Evolutionary conservation across 768 basidiomycete species (phyloP), one percentile per base, ranked within the genome.

Genomic region (Lactifluus volemus): DNA sequence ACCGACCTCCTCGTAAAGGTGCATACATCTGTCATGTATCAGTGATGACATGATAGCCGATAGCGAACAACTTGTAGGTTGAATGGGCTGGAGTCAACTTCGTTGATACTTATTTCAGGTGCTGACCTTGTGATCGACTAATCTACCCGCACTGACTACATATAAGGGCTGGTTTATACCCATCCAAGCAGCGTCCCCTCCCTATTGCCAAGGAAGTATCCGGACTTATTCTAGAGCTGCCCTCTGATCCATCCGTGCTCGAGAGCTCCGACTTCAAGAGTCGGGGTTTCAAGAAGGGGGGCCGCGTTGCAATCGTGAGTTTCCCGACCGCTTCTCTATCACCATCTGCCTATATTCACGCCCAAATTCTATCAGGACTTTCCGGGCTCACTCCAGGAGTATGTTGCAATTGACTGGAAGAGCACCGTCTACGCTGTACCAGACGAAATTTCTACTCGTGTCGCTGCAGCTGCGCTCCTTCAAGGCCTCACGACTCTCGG

Each of bases 71-170:
- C 47, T 34, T 8, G 54, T 68, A 87, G 88, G 77, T 85, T 25
- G 83, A 90, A 66, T 92, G 85, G 66, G 74, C 79, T 9, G 91
- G 90, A 7, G 80, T 96, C 67, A 97, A 97, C 76, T 97, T 89
- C 70, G 92, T 88, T 69, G 88, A 90, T 70, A 84, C 83, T 48
- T 95, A 97, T 71, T 84, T 81, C 69, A 79, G 93, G 82, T 86
- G 73, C 71, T 73, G 66, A 5, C n/a, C 30, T 59, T 66, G 3
- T 12, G 63, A 67, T n/a, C 71, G 68, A 15, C 15, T 7, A 5
- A 14, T 51, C 14, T 38, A 42, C 49, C 2, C 15, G 30, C 29
- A 38, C 51, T 48, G 17, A 58, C 32, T 34, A 42, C 34, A 10
- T 14, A 15, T 19, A 34, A 63, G 82, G 63, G 71, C 78, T 64